Percentiles rank a stretch among this genome's conserved stretches.
Conservation (phyloP, 1,284 basidiomycete genomes). For the Fomitiporia mediterranea region DNA sequence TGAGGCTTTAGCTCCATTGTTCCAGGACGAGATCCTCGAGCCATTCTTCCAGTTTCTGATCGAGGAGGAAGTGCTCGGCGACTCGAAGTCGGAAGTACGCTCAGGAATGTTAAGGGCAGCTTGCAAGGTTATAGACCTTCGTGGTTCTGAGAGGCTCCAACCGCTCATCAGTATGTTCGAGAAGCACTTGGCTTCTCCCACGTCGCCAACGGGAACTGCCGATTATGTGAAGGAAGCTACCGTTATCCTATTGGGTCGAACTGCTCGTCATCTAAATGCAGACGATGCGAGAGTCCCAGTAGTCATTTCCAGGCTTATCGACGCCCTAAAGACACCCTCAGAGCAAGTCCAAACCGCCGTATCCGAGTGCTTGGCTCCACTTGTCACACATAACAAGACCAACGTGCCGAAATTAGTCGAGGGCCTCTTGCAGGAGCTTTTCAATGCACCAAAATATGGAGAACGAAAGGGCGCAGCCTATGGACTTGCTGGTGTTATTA, state of each 20-base stretch:
- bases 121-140: conserved; percentile 77
- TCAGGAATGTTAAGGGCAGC: conserved; percentile 87
- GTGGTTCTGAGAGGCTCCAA: conserved; percentile 72
- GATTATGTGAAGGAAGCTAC: conserved; percentile 94
- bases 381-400: conserved; percentile 71
- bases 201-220: conserved; percentile 62
- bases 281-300: conserved; percentile 72
- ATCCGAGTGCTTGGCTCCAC: conserved; percentile 88
- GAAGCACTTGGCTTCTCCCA: conserved; percentile 62
- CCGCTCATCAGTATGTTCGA: conserved; percentile 86
- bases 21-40: conserved; percentile 63
- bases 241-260: conserved; percentile 91
- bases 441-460: conserved; percentile 83
- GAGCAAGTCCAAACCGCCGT: conserved; percentile 98
- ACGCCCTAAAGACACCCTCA: conserved; percentile 90
- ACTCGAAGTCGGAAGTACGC: conserved; percentile 79
- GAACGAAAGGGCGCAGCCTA: conserved; percentile 93
- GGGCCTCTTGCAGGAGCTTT: conserved; percentile 71
- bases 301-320: conserved; percentile 89
- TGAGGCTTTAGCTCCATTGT: conserved; percentile 63
- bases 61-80: conserved; percentile 81
- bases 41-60: conserved; percentile 89
- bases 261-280: conserved; percentile 83
- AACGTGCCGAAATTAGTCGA: conserved; percentile 71
- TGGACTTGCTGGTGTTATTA: conserved; percentile 89